Conservation (phyloP, 2,329 filamentous ascomycete species). For the Aspergillus hiratsukae region DNA sequence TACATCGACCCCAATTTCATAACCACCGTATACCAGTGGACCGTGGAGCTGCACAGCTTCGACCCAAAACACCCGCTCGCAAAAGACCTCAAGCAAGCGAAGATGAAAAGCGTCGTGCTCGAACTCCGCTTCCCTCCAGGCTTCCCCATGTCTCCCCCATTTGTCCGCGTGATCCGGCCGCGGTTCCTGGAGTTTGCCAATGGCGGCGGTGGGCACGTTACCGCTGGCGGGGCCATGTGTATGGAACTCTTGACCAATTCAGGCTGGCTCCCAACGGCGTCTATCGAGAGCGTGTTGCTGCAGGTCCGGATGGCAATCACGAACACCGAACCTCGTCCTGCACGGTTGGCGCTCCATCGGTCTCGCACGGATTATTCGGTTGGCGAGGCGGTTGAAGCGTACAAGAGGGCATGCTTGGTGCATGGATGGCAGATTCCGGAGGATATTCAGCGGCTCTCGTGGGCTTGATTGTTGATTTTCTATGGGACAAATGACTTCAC, state of each 20-base stretch:
- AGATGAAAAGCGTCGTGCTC: conserved; percentile 65
- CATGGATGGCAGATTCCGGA: conserved; percentile 72
- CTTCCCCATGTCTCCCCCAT: conserved; percentile 76
- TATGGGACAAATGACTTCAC: neutral
- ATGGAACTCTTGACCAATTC: conserved; percentile 80
- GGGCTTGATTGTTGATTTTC: conserved; percentile 16
- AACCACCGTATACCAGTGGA: conserved; percentile 82
- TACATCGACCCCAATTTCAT: conserved; percentile 66
- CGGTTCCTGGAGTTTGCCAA: conserved; percentile 66
- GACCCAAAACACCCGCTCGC: conserved; percentile 64
- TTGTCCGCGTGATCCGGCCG: conserved; percentile 76
- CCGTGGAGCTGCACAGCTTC: conserved; percentile 83
- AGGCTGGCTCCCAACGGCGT: conserved; percentile 71
- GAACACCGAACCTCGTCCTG: conserved; percentile 64
- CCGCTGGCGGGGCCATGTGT: conserved; percentile 74
- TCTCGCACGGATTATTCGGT: conserved; percentile 56
- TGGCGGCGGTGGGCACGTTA: conserved; percentile 84
- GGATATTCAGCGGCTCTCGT: conserved; percentile 52
- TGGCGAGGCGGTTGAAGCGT: conserved; percentile 69
- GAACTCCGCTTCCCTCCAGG: conserved; percentile 76
- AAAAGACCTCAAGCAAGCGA: conserved; percentile 63
- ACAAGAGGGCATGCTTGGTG: conserved; percentile 58
- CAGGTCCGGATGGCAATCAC: conserved; percentile 75
- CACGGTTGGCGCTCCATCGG: conserved; percentile 54
- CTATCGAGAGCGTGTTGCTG: conserved; percentile 73